Base-by-base conservation (phyloP, 2,329 filamentous ascomycete species). In the Cladophialophora psammophila region DNA sequence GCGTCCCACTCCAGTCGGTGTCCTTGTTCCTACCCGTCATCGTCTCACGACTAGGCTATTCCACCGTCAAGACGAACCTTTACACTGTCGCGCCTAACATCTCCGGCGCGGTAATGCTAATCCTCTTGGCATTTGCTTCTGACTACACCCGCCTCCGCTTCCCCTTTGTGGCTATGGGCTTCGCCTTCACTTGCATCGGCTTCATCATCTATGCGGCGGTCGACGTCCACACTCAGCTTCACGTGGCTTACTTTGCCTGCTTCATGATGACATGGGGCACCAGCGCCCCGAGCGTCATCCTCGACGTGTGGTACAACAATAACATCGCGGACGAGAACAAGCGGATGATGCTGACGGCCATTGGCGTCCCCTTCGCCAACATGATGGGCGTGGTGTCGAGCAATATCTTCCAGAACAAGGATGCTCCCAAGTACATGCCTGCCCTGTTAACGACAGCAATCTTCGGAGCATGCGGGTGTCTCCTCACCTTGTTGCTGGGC, bases 231-330 rank as follows among this genome's bases (percentile, higher is more conserved):
- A 73, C 80, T 2, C 81, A 90, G 42, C 76, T 90, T n/a, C 83
- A 84, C 3, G 82, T 92, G 0, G 90, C 90, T 0, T 93, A 93
- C 74, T 93, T 88, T 69, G 90, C 90, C 10, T 88, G 85, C 62
- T 93, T 93, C 76, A 91, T 93, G 89, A 92, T 93, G 90, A 91
- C 88, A 10, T 93, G 90, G 88, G 91, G 91, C 12, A 92, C 90
- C 0, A 90, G 88, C 0, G 90, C 91, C 0, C 91, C 91, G 0
- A 90, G 87, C 0, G 90, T 93, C 6, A 81, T 94, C 12, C 81
- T 89, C n/a, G 80, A 87, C 71, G 82, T 87, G 65, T 90, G 88
- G 89, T 93, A 93, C 79, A 94, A 92, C 80, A 94, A 94, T 81
- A 94, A 94, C 75, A 86, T 93, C 64, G 90, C 91, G 0, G 86